Evolutionary conservation across 148 eudicot species (phyloP).

Genomic region (Diospyros kaki): DNA sequence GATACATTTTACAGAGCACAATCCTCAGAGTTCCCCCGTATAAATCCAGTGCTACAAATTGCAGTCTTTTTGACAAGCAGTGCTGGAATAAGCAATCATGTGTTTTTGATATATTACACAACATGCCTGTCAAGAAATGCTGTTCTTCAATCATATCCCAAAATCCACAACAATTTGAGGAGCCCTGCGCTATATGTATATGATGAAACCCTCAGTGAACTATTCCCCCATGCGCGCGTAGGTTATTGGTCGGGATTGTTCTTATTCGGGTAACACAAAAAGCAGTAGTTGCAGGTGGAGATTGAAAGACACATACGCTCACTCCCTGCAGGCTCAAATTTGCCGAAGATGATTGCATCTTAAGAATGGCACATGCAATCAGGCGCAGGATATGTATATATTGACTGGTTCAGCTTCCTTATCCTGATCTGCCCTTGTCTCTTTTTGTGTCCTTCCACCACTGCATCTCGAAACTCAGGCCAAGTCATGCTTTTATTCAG

Average conservation of each 20-base stretch:
- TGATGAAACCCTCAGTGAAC: constrained; percentile 6
- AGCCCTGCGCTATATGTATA: neutral
- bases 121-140: constrained; percentile 3
- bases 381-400: constrained; percentile 94
- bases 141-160: neutral
- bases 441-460: constrained; percentile 71
- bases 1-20: no score
- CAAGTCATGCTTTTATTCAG: constrained; percentile 86
- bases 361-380: constrained; percentile 90
- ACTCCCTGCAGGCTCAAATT: neutral
- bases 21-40: no score
- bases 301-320: constrained; percentile 1
- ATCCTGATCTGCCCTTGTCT: constrained; percentile 78
- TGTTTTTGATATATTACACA: neutral
- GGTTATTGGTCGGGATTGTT: neutral
- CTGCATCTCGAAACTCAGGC: constrained; percentile 72
- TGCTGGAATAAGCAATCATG: no score
- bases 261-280: constrained; percentile 1
- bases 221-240: neutral
- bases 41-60: no score
- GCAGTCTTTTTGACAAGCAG: no score
- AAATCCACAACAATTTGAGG: neutral
- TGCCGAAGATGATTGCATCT: constrained; percentile 1
- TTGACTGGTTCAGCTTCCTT: constrained; percentile 66
- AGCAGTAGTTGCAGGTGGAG: neutral